phyloP scores from a whole-genome alignment of 768 basidiomycete genomes.

The Amanita rubescens region DNA sequence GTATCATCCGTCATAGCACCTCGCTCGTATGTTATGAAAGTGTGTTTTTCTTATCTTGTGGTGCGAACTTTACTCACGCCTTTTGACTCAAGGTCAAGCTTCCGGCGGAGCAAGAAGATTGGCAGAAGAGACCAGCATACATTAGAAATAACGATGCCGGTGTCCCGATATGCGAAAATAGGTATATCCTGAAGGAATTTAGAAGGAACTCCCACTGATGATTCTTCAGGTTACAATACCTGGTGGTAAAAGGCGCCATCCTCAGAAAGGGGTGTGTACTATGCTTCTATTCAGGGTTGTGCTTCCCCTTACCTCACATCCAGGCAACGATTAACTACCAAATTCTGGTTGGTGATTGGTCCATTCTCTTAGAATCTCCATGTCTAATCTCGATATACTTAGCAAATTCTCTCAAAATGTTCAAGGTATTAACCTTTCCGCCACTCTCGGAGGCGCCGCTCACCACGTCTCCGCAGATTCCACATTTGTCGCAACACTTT shows the following conservation, averaged over 20 bases:
- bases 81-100: constrained; percentile 60
- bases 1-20: constrained; percentile 82
- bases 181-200: constrained; percentile 32
- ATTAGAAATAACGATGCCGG: constrained; percentile 73
- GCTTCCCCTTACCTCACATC: constrained; percentile 12
- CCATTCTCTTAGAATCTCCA: constrained; percentile 9
- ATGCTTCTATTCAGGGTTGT: constrained; percentile 13
- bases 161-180: constrained; percentile 76
- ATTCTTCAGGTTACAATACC: constrained; percentile 65
- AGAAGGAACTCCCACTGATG: constrained; percentile 19
- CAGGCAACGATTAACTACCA: constrained; percentile 76
- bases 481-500: constrained; percentile 75
- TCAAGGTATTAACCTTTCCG: constrained; percentile 27
- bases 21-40: constrained; percentile 83
- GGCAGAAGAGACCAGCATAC: constrained; percentile 78
- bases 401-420: constrained; percentile 73
- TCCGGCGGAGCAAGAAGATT: constrained; percentile 81
- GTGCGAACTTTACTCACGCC: neutral
- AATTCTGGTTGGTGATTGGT: constrained; percentile 78
- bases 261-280: constrained; percentile 69
- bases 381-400: constrained; percentile 9
- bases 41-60: constrained; percentile 19
- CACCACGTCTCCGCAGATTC: constrained; percentile 43
- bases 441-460: neutral
- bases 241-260: constrained; percentile 83